Evolutionary conservation across 345 rosid species (phyloP), one percentile per base, ranked within the genome.

Genomic region (Chamaenerion angustifolium): DNA sequence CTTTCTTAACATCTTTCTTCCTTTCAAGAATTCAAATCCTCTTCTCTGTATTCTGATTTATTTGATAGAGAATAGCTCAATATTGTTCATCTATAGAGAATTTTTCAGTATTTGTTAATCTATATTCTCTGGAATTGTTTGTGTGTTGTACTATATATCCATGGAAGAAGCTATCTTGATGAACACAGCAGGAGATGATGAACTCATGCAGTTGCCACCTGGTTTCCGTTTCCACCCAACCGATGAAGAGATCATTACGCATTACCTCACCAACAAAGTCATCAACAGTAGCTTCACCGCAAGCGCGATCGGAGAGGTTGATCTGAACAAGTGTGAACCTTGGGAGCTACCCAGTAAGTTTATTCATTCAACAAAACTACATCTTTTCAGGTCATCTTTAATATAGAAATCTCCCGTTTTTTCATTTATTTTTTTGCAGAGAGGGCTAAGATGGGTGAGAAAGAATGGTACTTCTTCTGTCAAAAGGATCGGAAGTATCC

Each of bases 191-290:
- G 51, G 11, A 69, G 83, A 55, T 23, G 82, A 77, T 10, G 80
- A 79, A 8, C 54, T 68, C 16, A 58, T 64, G 42, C 79, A 82
- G 41, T 65, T 88, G 61, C 94, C 95, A 0, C 88, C 94, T 0
- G 97, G 97, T 0, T 88, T 85, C 55, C 74, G 95, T 6, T 88
- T 88, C 62, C 93, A 88, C 43, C 97, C 97, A 0, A 82, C 93
- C 1, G 97, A 88, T 45, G 95, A 85, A 41, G 97, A 85, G 68
- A 85, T 85, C 48, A 72, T 88, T 43, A 72, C 74, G 47, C 70
- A 73, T 65, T 88, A 88, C 65, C 74, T 88, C 11, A 68, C 73
- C 3, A 58, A 69, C 56, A 80, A 87, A 63, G 84, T 71, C 56
- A 57, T 75, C 60, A 70, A 77, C 19, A 52, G 52, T 61, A 54